Percentiles rank a stretch among this genome's conserved stretches.
Evolutionary conservation across 129 eudicot species (phyloP).

Genomic region (Dittrichia graveolens): DNA sequence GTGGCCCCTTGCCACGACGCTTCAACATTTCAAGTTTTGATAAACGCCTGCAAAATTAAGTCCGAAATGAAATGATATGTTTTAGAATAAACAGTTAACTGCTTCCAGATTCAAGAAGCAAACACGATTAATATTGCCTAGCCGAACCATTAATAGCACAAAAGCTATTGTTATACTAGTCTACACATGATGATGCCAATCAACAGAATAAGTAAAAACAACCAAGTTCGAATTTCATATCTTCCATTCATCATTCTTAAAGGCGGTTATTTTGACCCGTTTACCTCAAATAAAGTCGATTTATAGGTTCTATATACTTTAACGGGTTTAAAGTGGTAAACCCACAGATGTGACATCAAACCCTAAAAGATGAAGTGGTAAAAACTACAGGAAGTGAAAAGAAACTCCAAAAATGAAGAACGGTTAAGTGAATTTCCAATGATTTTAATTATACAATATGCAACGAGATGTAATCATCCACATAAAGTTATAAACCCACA

Average conservation of each 20-base stretch:
- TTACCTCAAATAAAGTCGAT: not conserved
- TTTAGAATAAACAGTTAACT: not conserved
- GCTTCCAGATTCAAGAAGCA: conserved; percentile 1
- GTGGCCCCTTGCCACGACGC: conserved; percentile 87
- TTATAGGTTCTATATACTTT: not conserved
- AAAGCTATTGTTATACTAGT: not conserved
- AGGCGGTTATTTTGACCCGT: not conserved
- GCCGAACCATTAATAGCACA: not conserved
- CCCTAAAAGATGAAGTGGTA: too few species aligned
- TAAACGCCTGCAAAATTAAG: conserved; percentile 62
- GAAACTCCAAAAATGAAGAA: too few species aligned
- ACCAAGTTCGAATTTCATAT: not conserved
- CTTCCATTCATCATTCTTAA: not conserved
- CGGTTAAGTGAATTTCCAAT: too few species aligned
- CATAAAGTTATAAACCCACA: too few species aligned
- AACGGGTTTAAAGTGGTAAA: not conserved
- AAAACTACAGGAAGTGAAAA: too few species aligned
- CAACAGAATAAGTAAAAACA: not conserved
- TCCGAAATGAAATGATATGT: not conserved
- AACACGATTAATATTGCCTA: not conserved
- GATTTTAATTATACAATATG: too few species aligned
- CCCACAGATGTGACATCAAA: not conserved
- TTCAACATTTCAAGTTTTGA: conserved; percentile 76
- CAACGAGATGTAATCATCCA: too few species aligned
- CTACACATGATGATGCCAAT: not conserved